These are phyloP conservation scores for Stipa capillata DNA, from an alignment of 176 grass and related monocot species.

Conservation along the genomic window DNA sequence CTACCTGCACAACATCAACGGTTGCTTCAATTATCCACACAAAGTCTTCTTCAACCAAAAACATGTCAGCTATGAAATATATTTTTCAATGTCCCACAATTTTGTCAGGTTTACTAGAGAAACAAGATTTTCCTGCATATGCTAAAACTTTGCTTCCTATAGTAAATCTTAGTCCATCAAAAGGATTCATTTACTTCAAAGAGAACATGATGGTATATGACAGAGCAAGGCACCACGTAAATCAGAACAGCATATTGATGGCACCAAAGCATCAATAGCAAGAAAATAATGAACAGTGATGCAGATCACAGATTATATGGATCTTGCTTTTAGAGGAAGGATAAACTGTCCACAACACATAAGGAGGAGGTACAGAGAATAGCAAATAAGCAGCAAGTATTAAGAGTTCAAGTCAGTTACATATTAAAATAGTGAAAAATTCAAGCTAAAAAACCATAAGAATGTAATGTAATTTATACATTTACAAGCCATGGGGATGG, in stretches of 20 bases:
- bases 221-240: neutral
- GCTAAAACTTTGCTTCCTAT: neutral
- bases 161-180: neutral
- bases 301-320: neutral
- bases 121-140: neutral
- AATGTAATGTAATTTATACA: neutral
- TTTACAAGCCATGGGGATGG: neutral
- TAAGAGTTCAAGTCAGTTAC: neutral
- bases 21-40: neutral
- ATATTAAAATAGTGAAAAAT: neutral
- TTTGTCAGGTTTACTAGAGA: neutral
- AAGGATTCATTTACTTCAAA: neutral
- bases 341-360: neutral
- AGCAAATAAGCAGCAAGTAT: neutral
- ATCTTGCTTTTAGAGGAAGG: neutral
- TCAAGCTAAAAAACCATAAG: neutral
- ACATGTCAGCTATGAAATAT: neutral
- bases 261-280: neutral
- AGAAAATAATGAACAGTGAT: neutral
- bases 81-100: neutral
- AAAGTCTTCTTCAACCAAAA: neutral
- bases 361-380: neutral
- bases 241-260: neutral
- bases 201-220: neutral
- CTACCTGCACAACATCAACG: slow-evolving; percentile 51